Base-by-base conservation (phyloP, 352 stramenopile species). In the Globisporangium spiculum region DNA sequence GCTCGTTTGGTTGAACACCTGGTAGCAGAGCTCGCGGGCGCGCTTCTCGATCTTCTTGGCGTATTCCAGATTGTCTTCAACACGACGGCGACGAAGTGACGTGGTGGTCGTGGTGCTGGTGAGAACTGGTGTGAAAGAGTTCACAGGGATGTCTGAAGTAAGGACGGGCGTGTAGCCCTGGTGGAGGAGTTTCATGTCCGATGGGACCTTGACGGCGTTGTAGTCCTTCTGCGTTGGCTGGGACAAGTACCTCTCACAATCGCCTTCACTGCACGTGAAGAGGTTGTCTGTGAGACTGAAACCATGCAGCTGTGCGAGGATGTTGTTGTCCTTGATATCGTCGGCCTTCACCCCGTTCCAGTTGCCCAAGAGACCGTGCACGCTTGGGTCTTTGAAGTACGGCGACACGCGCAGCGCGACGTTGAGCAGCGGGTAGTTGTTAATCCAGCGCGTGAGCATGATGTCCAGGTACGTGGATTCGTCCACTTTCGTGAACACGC, bases 381-480 rank as follows among this genome's bases (percentile, higher is more conserved):
- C 74, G n/a, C 30, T 62, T 14, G 44, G 18, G 56, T 70, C 62
- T 22, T 70, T 67, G 48, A 80, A 80, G 53, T 69, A 74, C 26
- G 71, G 66, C 10, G 75, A 78, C 22, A 69, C 63, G 32, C 66
- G 64, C 46, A 80, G 34, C 26, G 62, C 66, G 27, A 80, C 55
- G 53, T 80, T 76, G 34, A 80, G 65, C 46, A 69, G 70, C 53
- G 65, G 60, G 46, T 76, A 75, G 57, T 59, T 66, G 63, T 75
- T 69, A 57, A 70, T 69, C 71, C 67, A 77, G 44, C 18, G 61
- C 44, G 34, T 57, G 30, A 75, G 65, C 30, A 63, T 75, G 12
- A 80, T 54, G 53, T 80, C 75, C 20, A 80, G 71, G 61, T 75
- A 80, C 52, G 67, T 77, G 6, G 66, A 60, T 12, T 74, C 56